Percentiles rank a stretch among this genome's conserved stretches.
phyloP scores from a whole-genome alignment of 2,329 filamentous ascomycete genomes.

The Nigrospora osmanthi region DNA sequence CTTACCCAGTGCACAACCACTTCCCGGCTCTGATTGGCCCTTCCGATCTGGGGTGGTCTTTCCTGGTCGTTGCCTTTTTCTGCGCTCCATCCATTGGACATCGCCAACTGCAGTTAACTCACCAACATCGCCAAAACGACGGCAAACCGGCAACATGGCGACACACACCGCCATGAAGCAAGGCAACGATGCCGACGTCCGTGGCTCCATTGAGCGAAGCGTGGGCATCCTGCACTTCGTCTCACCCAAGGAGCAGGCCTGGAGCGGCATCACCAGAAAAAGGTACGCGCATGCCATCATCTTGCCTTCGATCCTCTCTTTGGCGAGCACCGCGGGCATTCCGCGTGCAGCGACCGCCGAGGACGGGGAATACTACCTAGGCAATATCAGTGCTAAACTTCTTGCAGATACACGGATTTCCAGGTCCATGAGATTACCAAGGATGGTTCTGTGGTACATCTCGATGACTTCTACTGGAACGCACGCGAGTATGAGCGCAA shows the following conservation, averaged over 20 bases:
- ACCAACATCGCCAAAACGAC: not conserved
- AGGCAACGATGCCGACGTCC: constrained; percentile 20
- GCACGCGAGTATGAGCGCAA: constrained; percentile 9
- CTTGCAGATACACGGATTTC: constrained; percentile 74
- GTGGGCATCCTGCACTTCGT: constrained; percentile 34
- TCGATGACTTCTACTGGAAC: constrained; percentile 41
- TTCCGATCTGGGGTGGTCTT: too few species aligned
- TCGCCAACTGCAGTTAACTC: not conserved
- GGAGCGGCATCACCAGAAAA: constrained; percentile 35
- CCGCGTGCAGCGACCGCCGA: not conserved
- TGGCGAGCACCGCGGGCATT: not conserved
- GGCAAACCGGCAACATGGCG: constrained; percentile 14
- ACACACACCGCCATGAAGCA: constrained; percentile 26
- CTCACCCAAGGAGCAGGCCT: constrained; percentile 28
- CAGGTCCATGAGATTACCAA: constrained; percentile 82
- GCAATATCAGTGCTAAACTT: not conserved
- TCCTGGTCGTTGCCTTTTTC: too few species aligned
- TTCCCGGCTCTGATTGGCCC: too few species aligned
- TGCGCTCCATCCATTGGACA: too few species aligned
- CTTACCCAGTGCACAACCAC: too few species aligned
- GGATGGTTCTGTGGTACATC: constrained; percentile 67
- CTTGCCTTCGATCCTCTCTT: not conserved
- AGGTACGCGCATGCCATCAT: constrained; percentile 22
- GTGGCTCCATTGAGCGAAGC: constrained; percentile 18
- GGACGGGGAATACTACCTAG: constrained; percentile 3